Evolutionary conservation across 2,329 filamentous ascomycete species (phyloP).

Genomic region (Epichloe festucae): DNA sequence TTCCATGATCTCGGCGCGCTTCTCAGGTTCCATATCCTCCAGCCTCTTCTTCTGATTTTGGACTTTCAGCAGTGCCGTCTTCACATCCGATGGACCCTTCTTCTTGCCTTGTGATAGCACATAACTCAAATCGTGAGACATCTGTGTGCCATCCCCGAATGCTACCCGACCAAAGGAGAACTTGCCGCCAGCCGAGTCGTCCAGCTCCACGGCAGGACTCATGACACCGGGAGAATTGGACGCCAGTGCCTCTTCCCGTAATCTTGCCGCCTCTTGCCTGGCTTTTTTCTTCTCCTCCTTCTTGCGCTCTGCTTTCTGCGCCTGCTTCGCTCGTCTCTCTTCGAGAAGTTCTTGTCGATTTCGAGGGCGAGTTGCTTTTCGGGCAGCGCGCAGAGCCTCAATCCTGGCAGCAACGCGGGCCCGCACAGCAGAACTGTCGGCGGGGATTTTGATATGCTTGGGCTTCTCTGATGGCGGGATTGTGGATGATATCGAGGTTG

Average conservation of each 20-base stretch:
- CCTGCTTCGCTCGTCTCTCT: constrained; percentile 73
- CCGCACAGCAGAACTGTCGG: constrained; percentile 62
- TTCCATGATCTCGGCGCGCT: constrained; percentile 76
- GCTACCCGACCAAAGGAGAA: constrained; percentile 88
- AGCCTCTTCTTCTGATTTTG: constrained; percentile 79
- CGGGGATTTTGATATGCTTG: constrained; percentile 53
- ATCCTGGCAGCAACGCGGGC: constrained; percentile 72
- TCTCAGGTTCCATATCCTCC: constrained; percentile 59
- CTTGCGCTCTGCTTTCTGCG: constrained; percentile 76
- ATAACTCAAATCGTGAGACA: constrained; percentile 60
- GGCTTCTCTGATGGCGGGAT: constrained; percentile 46
- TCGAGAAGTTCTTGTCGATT: constrained; percentile 90
- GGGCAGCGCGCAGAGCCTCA: constrained; percentile 67
- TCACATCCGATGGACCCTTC: constrained; percentile 73
- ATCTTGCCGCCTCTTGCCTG: constrained; percentile 64
- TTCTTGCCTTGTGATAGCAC: constrained; percentile 43
- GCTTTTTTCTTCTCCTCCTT: constrained; percentile 66
- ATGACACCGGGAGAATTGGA: constrained; percentile 49
- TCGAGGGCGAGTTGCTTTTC: constrained; percentile 74
- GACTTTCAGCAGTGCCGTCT: constrained; percentile 72
- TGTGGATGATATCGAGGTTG: constrained; percentile 58
- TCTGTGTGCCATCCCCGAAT: constrained; percentile 71
- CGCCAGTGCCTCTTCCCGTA: constrained; percentile 49
- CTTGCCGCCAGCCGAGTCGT: constrained; percentile 47
- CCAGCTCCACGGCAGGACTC: constrained; percentile 39